phyloP scores from a whole-genome alignment of 2,329 filamentous ascomycete species.

The Cladophialophora psammophila region DNA sequence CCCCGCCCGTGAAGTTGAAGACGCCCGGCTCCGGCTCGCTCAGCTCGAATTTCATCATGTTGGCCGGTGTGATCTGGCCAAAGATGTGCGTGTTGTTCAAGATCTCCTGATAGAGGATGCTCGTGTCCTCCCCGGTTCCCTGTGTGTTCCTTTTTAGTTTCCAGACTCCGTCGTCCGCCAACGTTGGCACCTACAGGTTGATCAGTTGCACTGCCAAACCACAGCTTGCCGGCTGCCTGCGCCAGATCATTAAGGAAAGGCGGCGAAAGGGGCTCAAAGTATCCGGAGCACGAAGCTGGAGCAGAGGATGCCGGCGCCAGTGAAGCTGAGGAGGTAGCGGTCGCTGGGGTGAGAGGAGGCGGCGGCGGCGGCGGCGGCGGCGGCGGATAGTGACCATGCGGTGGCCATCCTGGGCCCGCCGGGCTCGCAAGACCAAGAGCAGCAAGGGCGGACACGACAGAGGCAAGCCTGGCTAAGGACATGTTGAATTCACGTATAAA shows the following conservation, averaged over 20 bases:
- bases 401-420: slow-evolving; percentile 14
- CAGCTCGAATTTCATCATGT: slow-evolving; percentile 62
- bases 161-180: neutral
- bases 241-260: slow-evolving; percentile 62
- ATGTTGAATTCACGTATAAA: slow-evolving; percentile 12
- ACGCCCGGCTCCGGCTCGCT: slow-evolving; percentile 64
- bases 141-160: neutral
- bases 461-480: slow-evolving; percentile 11
- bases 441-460: slow-evolving; percentile 17
- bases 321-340: neutral
- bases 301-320: slow-evolving; percentile 18
- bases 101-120: slow-evolving; percentile 63
- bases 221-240: slow-evolving; percentile 61
- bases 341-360: neutral
- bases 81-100: slow-evolving; percentile 65
- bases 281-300: slow-evolving; percentile 20
- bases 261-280: slow-evolving; percentile 35
- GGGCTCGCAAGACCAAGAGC: slow-evolving; percentile 21
- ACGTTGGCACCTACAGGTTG: slow-evolving; percentile 46
- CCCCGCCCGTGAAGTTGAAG: slow-evolving; percentile 67
- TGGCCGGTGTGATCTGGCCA: slow-evolving; percentile 70
- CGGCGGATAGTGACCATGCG: slow-evolving; percentile 10
- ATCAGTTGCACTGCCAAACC: slow-evolving; percentile 68
- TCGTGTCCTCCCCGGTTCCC: slow-evolving; percentile 53
- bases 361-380: slow-evolving; percentile 10